Base-by-base conservation (phyloP, 73 alveolate species). In the Breviolum minutum region DNA sequence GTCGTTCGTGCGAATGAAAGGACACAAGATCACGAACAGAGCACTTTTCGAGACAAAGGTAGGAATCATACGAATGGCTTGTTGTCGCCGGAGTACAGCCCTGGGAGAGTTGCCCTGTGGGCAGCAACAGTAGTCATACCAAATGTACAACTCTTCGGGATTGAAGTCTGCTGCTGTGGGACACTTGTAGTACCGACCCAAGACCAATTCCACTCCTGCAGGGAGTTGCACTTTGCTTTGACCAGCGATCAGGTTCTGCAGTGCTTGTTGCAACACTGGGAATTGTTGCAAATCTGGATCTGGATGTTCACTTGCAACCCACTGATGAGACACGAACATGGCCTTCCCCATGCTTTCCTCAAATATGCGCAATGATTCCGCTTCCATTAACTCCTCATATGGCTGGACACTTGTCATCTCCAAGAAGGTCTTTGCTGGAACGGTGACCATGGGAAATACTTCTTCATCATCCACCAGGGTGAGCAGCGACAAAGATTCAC, bases 241-340 rank as follows among this genome's bases (percentile, higher is more conserved):
- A 62, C 77, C 93, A 8, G 93, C 8, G 8, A 62, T 20, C 19
- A 84, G 61, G 26, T 84, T 84, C 62, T 61, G 48, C 74, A 84
- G 7, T 9, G 93, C 74, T 60, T 84, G 26, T 20, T 84, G 93
- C 60, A 84, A 61, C n/a, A 84, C 93, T 7, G 10, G 9, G 62
- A 84, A 74, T 61, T 84, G 93, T 16, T n/a, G 76, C 22, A 60
- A 16, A 40, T 62, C 24, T 22, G 93, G 93, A n/a, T 84, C 93
- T 7, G 93, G 93, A 84, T 84, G 93, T 6, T 29, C n/a, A 66
- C 26, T 11, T 48, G 76, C 61, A 29, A 84, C 76, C 93, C 93
- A 84, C 26, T 84, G 93, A 60, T 84, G 93, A 20, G 93, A 84
- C 61, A 84, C 76, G 24, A 84, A 84, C 93, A 84, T 84, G 76